Percentiles rank a stretch among this genome's conserved stretches.
Evolutionary conservation across 768 basidiomycete species (phyloP).

Genomic region (Aureoboletus auriporus): DNA sequence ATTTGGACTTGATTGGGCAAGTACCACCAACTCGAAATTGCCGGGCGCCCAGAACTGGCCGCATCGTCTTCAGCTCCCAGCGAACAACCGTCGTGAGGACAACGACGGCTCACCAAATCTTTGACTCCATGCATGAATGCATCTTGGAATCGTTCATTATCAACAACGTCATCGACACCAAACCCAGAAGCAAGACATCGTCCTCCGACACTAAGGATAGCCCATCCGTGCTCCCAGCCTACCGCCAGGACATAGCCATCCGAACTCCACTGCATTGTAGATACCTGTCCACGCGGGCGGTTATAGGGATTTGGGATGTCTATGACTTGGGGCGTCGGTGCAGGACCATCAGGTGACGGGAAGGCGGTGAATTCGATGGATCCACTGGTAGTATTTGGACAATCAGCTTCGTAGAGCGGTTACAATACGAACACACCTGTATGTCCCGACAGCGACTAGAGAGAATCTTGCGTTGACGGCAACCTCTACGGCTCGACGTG

Average conservation of each 20-base stretch:
- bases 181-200: conserved; percentile 79
- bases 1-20: conserved; percentile 52
- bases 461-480: conserved; percentile 81
- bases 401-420: not conserved
- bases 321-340: conserved; percentile 58
- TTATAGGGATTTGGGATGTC: conserved; percentile 60
- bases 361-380: conserved; percentile 63
- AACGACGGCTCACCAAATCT: conserved; percentile 51
- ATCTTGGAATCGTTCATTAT: conserved; percentile 67
- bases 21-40: conserved; percentile 81
- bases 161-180: conserved; percentile 59
- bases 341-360: conserved; percentile 55
- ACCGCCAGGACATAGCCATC: conserved; percentile 95
- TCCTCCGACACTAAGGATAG: conserved; percentile 85
- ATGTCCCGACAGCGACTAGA: conserved; percentile 74
- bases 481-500: conserved; percentile 58
- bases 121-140: conserved; percentile 79
- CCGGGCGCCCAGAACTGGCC: conserved; percentile 89
- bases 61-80: conserved; percentile 2
- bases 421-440: conserved; percentile 40
- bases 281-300: conserved; percentile 57
- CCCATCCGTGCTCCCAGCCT: conserved; percentile 90
- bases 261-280: conserved; percentile 83
- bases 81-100: not conserved
- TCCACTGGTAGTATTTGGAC: conserved; percentile 42